A percentile compares a stretch with the other conserved stretches of the same genome.
Evolutionary conservation across 352 stramenopile species (phyloP).

Genomic region (Pelagophyceae sp.): DNA sequence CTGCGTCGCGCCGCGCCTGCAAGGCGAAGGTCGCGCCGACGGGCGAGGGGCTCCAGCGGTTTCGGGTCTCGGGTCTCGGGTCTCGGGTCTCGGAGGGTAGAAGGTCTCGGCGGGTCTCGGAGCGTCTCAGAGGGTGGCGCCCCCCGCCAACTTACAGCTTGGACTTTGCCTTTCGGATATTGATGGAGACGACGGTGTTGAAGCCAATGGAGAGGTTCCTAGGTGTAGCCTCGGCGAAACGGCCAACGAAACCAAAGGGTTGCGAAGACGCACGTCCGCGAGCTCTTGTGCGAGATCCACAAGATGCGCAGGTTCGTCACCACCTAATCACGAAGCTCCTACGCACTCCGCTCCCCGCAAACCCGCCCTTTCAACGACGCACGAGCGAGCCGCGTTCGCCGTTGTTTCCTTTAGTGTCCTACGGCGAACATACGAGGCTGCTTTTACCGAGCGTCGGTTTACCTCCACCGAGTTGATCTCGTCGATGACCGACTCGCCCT

Average conservation of each 20-base stretch:
- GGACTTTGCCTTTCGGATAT: constrained; percentile 73
- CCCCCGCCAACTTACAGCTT: too few species aligned
- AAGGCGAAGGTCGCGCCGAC: not conserved
- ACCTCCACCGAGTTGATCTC: constrained; percentile 85
- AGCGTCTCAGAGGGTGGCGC: too few species aligned
- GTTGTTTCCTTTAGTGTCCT: constrained; percentile 87
- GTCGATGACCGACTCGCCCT: constrained; percentile 69
- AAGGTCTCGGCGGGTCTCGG: too few species aligned
- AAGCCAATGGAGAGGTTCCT: constrained; percentile 38
- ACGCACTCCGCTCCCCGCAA: too few species aligned
- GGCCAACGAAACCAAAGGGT: not conserved
- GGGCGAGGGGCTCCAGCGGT: too few species aligned
- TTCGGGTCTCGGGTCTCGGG: too few species aligned
- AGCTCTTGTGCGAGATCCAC: constrained; percentile 74
- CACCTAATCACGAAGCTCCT: not conserved
- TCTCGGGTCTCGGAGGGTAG: too few species aligned
- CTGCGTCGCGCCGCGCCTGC: constrained; percentile 64
- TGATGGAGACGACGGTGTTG: constrained; percentile 47
- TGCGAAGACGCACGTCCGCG: constrained; percentile 24
- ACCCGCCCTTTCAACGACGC: not conserved
- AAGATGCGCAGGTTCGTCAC: constrained; percentile 81
- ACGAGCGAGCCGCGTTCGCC: constrained; percentile 61
- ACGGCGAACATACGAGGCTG: too few species aligned
- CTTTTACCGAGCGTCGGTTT: too few species aligned
- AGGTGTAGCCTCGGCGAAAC: not conserved